These are phyloP conservation scores for Botrytis cinerea DNA, from an alignment of 2,329 filamentous ascomycete genomes.

Conservation along the genomic window DNA sequence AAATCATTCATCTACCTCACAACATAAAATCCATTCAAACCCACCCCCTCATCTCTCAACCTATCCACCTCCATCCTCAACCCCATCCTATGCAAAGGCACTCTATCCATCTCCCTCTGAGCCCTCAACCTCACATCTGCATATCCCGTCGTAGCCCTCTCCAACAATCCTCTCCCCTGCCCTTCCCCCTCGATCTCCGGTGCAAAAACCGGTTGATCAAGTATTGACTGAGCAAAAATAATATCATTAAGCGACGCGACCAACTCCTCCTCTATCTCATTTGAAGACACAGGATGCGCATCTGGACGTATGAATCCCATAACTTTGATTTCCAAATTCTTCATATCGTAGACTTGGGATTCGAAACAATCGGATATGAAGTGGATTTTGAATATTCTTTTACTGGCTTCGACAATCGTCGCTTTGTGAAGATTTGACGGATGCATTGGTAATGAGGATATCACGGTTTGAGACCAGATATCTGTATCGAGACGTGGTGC, in stretches of 20 bases:
- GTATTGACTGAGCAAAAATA: conserved; percentile 42
- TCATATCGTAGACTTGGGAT: conserved; percentile 45
- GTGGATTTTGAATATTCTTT: conserved; percentile 54
- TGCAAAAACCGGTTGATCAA: conserved; percentile 46
- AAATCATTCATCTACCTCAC: conserved; percentile 27
- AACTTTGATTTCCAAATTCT: conserved; percentile 54
- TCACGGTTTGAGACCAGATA: conserved; percentile 61
- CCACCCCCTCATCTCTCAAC: conserved; percentile 48
- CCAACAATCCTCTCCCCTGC: conserved; percentile 47
- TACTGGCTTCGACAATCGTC: conserved; percentile 47
- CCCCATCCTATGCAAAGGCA: conserved; percentile 61
- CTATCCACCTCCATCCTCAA: conserved; percentile 54
- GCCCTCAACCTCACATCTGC: conserved; percentile 51
- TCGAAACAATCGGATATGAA: conserved; percentile 54
- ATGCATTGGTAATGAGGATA: conserved; percentile 56
- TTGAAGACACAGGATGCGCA: conserved; percentile 46
- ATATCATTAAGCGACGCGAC: conserved; percentile 46
- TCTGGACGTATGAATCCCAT: conserved; percentile 60
- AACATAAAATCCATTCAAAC: conserved; percentile 45
- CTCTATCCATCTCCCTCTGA: conserved; percentile 57
- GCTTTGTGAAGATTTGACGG: conserved; percentile 37
- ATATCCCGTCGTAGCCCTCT: conserved; percentile 46
- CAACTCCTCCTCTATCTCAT: conserved; percentile 44
- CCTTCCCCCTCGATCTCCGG: conserved; percentile 36
- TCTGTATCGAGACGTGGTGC: conserved; percentile 23